Evolutionary conservation across 2,329 filamentous ascomycete species (phyloP).

Genomic region (Fusarium praegraminearum): DNA sequence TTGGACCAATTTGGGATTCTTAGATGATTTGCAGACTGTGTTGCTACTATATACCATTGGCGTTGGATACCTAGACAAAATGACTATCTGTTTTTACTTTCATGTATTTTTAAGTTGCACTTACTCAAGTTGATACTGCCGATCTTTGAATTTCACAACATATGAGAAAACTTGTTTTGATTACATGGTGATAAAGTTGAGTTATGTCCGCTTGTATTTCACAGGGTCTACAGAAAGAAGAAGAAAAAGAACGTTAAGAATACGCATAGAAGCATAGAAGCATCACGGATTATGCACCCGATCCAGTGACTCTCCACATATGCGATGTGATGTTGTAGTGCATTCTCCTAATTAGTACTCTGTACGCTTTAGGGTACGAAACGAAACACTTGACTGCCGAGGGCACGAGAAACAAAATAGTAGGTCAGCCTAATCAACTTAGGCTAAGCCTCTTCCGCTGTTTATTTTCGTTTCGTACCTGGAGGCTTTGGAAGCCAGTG

Average conservation of each 20-base stretch:
- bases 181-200: neutral
- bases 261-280: neutral
- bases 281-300: neutral
- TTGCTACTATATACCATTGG: too few species aligned
- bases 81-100: neutral
- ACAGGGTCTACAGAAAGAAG: neutral
- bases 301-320: neutral
- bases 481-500: too few species aligned
- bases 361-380: too few species aligned
- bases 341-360: neutral
- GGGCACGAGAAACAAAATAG: too few species aligned
- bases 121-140: rapidly evolving
- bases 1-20: constrained; percentile 75
- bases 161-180: rapidly evolving
- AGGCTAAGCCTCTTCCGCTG: too few species aligned
- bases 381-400: too few species aligned
- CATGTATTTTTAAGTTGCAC: neutral
- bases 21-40: neutral
- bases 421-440: too few species aligned
- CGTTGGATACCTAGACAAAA: neutral
- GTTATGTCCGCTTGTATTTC: rapidly evolving
- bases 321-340: neutral
- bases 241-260: neutral
- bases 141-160: neutral
- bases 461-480: too few species aligned